Conservation (phyloP, 2,329 filamentous ascomycete genomes). For the Hymenoscyphus infarciens region DNA sequence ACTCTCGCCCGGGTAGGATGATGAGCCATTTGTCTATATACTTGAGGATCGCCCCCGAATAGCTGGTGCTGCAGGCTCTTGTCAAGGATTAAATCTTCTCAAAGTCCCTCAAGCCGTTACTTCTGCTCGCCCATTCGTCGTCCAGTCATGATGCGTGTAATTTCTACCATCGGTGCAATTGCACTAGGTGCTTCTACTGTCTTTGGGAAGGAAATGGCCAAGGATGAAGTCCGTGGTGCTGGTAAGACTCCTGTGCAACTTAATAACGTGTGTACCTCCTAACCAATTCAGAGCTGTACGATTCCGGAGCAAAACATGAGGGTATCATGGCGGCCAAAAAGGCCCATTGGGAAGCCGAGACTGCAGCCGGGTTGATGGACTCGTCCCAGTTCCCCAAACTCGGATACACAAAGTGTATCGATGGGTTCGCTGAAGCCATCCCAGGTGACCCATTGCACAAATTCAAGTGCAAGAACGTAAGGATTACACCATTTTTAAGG, state of each 20-base stretch:
- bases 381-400: constrained; percentile 32
- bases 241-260: neutral
- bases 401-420: constrained; percentile 14
- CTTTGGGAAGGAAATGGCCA: constrained; percentile 11
- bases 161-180: constrained; percentile 2
- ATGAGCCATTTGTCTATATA: neutral
- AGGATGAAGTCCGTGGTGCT: constrained; percentile 10
- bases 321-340: constrained; percentile 16
- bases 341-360: constrained; percentile 32
- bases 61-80: constrained; percentile 4
- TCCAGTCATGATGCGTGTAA: constrained; percentile 10
- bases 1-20: neutral
- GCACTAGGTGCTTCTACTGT: constrained; percentile 5
- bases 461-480: constrained; percentile 43
- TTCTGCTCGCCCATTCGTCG: neutral
- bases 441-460: constrained; percentile 21
- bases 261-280: neutral
- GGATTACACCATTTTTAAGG: neutral
- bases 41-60: constrained; percentile 1
- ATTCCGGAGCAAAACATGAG: constrained; percentile 7
- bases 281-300: neutral
- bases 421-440: constrained; percentile 15
- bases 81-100: constrained; percentile 9
- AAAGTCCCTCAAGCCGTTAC: constrained; percentile 2
- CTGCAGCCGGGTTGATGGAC: constrained; percentile 36